These are phyloP conservation scores for Rosa rugosa DNA, from an alignment of 306 rosid species.

Conservation along the genomic window DNA sequence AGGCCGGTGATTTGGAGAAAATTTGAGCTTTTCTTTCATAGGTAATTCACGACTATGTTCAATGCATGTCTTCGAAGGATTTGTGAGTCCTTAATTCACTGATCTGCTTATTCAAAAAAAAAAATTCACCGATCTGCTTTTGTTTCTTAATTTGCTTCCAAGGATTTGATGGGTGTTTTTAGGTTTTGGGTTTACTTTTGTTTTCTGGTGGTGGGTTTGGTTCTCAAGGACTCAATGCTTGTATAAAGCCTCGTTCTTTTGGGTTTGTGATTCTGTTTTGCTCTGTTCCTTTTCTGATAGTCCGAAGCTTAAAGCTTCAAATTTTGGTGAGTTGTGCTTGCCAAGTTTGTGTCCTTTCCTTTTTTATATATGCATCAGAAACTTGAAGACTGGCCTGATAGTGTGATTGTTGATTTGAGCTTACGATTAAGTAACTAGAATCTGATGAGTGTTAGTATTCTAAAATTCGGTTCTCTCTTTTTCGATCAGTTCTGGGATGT, in stretches of 20 bases:
- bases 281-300: conserved; percentile 21
- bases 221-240: conserved; percentile 22
- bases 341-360: conserved; percentile 16
- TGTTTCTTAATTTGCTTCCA: too few relatives aligned
- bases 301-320: conserved; percentile 12
- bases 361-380: too few relatives aligned
- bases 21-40: too few relatives aligned
- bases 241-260: conserved; percentile 18
- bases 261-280: conserved; percentile 29
- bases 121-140: too few relatives aligned
- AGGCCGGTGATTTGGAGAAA: too few relatives aligned
- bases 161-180: too few relatives aligned
- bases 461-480: neutral
- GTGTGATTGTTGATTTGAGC: neutral
- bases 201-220: too few relatives aligned
- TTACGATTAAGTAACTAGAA: neutral
- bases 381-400: neutral
- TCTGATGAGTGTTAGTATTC: neutral
- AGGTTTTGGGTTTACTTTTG: too few relatives aligned
- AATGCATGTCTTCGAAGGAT: too few relatives aligned
- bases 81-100: too few relatives aligned
- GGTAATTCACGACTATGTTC: too few relatives aligned
- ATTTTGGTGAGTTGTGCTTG: conserved; percentile 24
- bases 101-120: too few relatives aligned
- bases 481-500: conserved; percentile 71